A percentile compares a stretch with the other conserved stretches of the same genome.
Conservation (phyloP, 2,329 filamentous ascomycete species). For the Fusarium sp. region DNA sequence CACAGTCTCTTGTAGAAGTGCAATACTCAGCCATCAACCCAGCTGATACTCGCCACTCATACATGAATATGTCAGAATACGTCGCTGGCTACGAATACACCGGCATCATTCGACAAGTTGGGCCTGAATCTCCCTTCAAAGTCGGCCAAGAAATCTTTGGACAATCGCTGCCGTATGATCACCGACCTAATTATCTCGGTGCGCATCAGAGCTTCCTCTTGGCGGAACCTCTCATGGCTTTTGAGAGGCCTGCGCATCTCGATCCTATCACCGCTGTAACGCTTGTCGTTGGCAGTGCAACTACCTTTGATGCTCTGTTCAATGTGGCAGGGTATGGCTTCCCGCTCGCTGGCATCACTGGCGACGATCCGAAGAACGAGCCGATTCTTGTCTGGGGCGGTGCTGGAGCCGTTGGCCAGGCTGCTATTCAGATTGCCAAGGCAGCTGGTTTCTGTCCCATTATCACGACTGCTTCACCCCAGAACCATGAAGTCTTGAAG, state of each 20-base stretch:
- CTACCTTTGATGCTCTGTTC: not conserved
- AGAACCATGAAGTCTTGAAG: not conserved
- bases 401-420: not conserved
- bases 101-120: not conserved
- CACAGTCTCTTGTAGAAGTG: slow-evolving; percentile 20
- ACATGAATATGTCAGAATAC: not conserved
- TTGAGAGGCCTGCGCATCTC: not conserved
- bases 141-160: slow-evolving; percentile 13
- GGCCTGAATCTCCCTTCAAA: slow-evolving; percentile 4
- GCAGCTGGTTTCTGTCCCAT: slow-evolving; percentile 11
- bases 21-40: slow-evolving; percentile 28
- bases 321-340: not conserved
- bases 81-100: slow-evolving; percentile 20
- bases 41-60: slow-evolving; percentile 23
- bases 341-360: not conserved
- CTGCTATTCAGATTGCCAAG: slow-evolving; percentile 12
- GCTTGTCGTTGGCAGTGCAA: not conserved
- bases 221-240: slow-evolving; percentile 5
- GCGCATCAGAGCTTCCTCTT: slow-evolving; percentile 24
- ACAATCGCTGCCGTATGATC: slow-evolving; percentile 2
- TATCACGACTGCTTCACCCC: slow-evolving; percentile 2
- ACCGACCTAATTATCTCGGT: slow-evolving; percentile 8
- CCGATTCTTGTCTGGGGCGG: slow-evolving; percentile 20
- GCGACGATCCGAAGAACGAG: not conserved
- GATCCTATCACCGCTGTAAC: not conserved